phyloP scores from a whole-genome alignment of 768 basidiomycete genomes.

The Russula lepida region DNA sequence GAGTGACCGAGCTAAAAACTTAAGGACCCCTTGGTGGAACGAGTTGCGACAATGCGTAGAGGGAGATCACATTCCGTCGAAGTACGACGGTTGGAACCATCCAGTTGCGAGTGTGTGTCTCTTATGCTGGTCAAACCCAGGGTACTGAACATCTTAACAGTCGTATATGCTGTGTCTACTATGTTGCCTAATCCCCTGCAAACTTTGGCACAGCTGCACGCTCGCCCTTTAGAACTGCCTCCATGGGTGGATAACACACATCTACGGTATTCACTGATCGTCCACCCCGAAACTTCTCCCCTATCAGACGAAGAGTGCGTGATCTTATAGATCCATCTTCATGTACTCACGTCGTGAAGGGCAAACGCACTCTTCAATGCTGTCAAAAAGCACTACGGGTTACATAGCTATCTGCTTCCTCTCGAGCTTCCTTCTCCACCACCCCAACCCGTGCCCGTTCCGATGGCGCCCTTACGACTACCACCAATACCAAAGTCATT shows the following conservation, averaged over 20 bases:
- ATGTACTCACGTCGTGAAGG: constrained; percentile 34
- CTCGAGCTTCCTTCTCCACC: constrained; percentile 53
- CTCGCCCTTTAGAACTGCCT: constrained; percentile 58
- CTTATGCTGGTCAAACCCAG: not conserved
- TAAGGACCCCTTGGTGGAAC: constrained; percentile 80
- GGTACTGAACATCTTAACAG: constrained; percentile 30
- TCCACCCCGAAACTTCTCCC: constrained; percentile 62
- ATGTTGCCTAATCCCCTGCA: constrained; percentile 75
- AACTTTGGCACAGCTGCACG: constrained; percentile 66
- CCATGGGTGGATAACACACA: constrained; percentile 71
- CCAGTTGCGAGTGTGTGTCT: constrained; percentile 59
- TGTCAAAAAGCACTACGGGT: constrained; percentile 78
- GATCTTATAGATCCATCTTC: not conserved
- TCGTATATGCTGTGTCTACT: constrained; percentile 76
- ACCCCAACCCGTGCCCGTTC: constrained; percentile 60
- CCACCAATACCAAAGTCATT: constrained; percentile 37
- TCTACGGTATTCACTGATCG: constrained; percentile 66
- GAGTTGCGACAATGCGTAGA: constrained; percentile 70
- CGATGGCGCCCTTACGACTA: constrained; percentile 56
- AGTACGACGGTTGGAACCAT: constrained; percentile 78
- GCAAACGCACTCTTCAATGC: constrained; percentile 75
- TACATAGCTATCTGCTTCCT: constrained; percentile 65
- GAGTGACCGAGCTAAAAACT: constrained; percentile 22
- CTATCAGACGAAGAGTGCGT: constrained; percentile 76
- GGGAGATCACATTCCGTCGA: constrained; percentile 66